These are phyloP conservation scores for Taphrina populina DNA, from an alignment of 1,139 yeast species.

Conservation along the genomic window DNA sequence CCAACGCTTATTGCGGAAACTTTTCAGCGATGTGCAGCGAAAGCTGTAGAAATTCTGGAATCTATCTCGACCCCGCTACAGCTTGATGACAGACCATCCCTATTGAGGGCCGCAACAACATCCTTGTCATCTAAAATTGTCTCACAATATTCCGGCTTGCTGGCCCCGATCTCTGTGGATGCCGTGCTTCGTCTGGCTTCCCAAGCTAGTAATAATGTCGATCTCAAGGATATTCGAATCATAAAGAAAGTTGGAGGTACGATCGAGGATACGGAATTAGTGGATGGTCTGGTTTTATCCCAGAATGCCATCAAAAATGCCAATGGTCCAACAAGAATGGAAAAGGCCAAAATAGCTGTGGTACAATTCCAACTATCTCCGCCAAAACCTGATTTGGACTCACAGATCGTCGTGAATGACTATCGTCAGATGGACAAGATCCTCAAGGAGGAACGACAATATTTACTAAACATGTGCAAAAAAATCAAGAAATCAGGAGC, in stretches of 20 bases:
- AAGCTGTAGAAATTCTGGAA: slow-evolving; percentile 79
- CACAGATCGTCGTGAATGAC: slow-evolving; percentile 93
- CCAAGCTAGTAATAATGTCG: slow-evolving; percentile 65
- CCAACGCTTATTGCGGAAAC: slow-evolving; percentile 94
- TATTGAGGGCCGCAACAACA: slow-evolving; percentile 89
- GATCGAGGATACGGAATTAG: slow-evolving; percentile 89
- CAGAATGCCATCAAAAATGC: slow-evolving; percentile 86
- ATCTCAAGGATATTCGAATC: slow-evolving; percentile 79
- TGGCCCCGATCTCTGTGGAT: slow-evolving; percentile 94
- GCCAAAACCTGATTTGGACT: slow-evolving; percentile 98
- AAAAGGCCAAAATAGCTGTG: slow-evolving; percentile 88
- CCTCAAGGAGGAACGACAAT: slow-evolving; percentile 94
- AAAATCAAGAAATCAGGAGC: slow-evolving; percentile 95
- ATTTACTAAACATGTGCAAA: slow-evolving; percentile 88
- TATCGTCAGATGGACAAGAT: slow-evolving; percentile 99
- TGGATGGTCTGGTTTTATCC: slow-evolving; percentile 90
- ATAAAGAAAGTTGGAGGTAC: slow-evolving; percentile 96
- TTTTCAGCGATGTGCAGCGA: slow-evolving; percentile 85
- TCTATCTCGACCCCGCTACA: slow-evolving; percentile 81
- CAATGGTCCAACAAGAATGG: slow-evolving; percentile 94
- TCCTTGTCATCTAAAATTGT: slow-evolving; percentile 85
- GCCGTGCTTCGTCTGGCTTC: slow-evolving; percentile 71
- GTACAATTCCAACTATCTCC: slow-evolving; percentile 96
- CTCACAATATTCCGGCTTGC: slow-evolving; percentile 76
- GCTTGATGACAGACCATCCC: slow-evolving; percentile 71